phyloP scores from a whole-genome alignment of 2,329 filamentous ascomycete genomes.

The Alternaria brassicae region DNA sequence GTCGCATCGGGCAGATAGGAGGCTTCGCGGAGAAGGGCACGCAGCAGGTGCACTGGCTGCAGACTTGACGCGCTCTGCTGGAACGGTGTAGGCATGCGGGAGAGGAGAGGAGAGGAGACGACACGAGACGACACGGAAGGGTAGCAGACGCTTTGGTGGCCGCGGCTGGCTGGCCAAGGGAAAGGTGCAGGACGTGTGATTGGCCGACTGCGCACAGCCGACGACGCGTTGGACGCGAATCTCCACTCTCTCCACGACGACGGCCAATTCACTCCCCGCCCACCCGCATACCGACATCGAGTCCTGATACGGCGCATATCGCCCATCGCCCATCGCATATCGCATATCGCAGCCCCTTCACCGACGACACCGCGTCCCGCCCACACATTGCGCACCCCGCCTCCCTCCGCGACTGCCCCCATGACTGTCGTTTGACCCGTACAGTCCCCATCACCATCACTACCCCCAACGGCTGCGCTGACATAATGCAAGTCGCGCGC shows the following conservation, averaged over 20 bases:
- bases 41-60: slow-evolving; percentile 57
- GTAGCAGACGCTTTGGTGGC: slow-evolving; percentile 1
- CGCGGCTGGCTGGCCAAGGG: slow-evolving; percentile 7
- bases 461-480: slow-evolving; percentile 25
- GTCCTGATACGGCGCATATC: not conserved
- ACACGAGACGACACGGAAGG: not conserved
- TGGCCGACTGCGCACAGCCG: slow-evolving; percentile 27
- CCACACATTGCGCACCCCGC: slow-evolving; percentile 1
- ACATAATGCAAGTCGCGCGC: slow-evolving; percentile 47
- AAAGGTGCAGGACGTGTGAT: slow-evolving; percentile 21
- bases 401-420: slow-evolving; percentile 14
- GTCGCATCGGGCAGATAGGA: slow-evolving; percentile 67
- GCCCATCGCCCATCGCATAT: slow-evolving; percentile 7
- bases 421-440: slow-evolving; percentile 27
- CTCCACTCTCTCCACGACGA: slow-evolving; percentile 26
- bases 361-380: not conserved
- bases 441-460: slow-evolving; percentile 15
- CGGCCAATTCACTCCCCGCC: slow-evolving; percentile 28
- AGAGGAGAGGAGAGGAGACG: not conserved
- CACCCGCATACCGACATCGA: slow-evolving; percentile 7
- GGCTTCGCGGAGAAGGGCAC: slow-evolving; percentile 64
- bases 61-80: slow-evolving; percentile 24
- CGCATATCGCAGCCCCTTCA: slow-evolving; percentile 3
- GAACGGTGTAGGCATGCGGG: slow-evolving; percentile 22
- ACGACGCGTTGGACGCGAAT: slow-evolving; percentile 34